These are phyloP conservation scores for Cairneyella variabilis DNA, from an alignment of 495 filamentous ascomycete species.

Conservation along the genomic window DNA sequence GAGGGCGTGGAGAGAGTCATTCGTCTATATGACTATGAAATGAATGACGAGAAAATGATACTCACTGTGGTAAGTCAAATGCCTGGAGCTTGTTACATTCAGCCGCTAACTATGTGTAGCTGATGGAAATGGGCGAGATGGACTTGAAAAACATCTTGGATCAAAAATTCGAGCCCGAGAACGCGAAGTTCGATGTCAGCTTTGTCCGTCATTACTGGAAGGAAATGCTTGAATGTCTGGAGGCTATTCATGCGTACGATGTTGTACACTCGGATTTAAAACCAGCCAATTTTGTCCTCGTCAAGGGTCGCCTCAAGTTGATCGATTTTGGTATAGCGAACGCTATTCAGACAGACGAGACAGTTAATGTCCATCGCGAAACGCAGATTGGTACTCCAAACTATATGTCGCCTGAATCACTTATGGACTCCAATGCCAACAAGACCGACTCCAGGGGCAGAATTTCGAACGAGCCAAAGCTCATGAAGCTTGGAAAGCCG, in stretches of 20 bases:
- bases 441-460: conserved; percentile 45
- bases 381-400: conserved; percentile 93
- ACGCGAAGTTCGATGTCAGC: conserved; percentile 73
- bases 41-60: conserved; percentile 83
- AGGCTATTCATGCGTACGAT: conserved; percentile 79
- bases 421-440: conserved; percentile 83
- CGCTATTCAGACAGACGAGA: conserved; percentile 88
- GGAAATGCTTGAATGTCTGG: conserved; percentile 96
- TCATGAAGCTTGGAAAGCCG: conserved; percentile 95
- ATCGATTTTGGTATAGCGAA: conserved; percentile 98
- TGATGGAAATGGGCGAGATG: conserved; percentile 99
- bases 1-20: conserved; percentile 84
- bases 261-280: conserved; percentile 97
- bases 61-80: conserved; percentile 66
- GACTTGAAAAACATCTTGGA: conserved; percentile 86
- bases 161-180: conserved; percentile 65
- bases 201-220: conserved; percentile 98
- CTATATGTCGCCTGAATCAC: conserved; percentile 95
- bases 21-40: conserved; percentile 84
- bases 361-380: conserved; percentile 95
- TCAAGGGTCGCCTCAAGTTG: conserved; percentile 76
- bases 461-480: conserved; percentile 54
- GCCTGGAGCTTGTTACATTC: background rate
- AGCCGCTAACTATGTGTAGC: conserved; percentile 33
- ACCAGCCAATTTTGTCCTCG: conserved; percentile 90